phyloP scores from a whole-genome alignment of 768 basidiomycete genomes.

The Dioszegia hungarica region DNA sequence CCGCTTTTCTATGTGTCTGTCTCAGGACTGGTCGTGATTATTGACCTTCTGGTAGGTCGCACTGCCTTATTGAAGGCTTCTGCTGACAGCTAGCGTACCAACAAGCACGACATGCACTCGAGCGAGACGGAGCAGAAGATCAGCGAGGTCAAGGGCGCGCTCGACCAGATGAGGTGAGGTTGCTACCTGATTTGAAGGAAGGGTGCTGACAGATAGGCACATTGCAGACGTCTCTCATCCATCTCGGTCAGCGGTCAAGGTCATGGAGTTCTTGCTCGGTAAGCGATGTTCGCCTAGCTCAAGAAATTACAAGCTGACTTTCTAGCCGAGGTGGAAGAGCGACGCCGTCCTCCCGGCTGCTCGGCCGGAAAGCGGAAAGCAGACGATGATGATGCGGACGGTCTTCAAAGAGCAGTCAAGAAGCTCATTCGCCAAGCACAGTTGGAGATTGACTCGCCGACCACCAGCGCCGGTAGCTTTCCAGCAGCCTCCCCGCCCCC shows the following conservation, averaged over 20 bases:
- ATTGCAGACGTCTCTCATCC: slow-evolving; percentile 47
- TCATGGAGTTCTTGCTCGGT: slow-evolving; percentile 47
- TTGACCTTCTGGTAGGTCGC: slow-evolving; percentile 41
- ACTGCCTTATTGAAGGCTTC: not conserved
- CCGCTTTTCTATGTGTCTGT: slow-evolving; percentile 30
- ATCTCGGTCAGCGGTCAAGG: slow-evolving; percentile 44
- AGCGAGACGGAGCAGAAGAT: slow-evolving; percentile 39
- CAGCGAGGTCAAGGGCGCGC: slow-evolving; percentile 39
- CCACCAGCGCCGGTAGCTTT: not conserved
- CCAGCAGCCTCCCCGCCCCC: slow-evolving; percentile 1
- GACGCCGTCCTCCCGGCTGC: slow-evolving; percentile 25
- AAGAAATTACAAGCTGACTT: slow-evolving; percentile 1
- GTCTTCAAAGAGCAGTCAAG: slow-evolving; percentile 48
- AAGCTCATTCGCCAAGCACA: slow-evolving; percentile 45
- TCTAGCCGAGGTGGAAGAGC: slow-evolving; percentile 45
- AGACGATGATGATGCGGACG: slow-evolving; percentile 23
- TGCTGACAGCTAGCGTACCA: slow-evolving; percentile 6
- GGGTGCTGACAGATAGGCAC: slow-evolving; percentile 19
- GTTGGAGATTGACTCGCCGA: slow-evolving; percentile 33
- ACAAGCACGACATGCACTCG: slow-evolving; percentile 32
- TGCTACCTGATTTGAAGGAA: too few relatives aligned
- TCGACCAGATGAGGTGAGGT: slow-evolving; percentile 46
- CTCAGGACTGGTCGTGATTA: slow-evolving; percentile 46
- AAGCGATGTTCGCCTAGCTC: slow-evolving; percentile 4
- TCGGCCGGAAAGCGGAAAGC: slow-evolving; percentile 32